Evolutionary conservation across 345 rosid species (phyloP).

Genomic region (Eucalyptus tenuipes): DNA sequence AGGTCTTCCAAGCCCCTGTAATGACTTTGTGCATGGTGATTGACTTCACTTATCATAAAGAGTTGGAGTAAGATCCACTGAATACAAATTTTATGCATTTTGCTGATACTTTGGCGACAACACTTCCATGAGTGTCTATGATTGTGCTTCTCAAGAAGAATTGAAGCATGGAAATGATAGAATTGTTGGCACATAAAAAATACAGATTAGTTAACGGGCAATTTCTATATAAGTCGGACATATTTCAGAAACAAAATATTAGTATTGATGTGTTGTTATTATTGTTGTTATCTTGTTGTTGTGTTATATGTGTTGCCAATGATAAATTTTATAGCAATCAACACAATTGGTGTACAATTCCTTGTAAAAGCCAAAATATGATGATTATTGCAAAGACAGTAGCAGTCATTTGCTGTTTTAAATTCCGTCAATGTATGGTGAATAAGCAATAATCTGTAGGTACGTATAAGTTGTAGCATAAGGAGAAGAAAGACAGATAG

Average conservation of each 20-base stretch:
- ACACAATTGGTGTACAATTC: background rate
- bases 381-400: background rate
- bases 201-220: background rate
- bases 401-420: background rate
- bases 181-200: background rate
- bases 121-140: no score
- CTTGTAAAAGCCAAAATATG: background rate
- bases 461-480: background rate
- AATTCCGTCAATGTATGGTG: background rate
- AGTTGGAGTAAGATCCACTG: background rate
- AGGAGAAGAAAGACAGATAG: background rate
- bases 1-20: background rate
- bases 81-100: background rate
- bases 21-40: background rate
- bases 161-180: background rate
- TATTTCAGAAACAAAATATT: background rate
- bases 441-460: background rate
- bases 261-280: no score
- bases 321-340: background rate
- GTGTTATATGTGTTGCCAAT: background rate
- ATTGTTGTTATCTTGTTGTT: no score
- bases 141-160: background rate
- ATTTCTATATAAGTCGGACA: background rate
- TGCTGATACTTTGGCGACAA: background rate
- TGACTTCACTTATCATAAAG: background rate